Evolutionary conservation across 495 filamentous ascomycete species (phyloP), one percentile per base, ranked within the genome.

Genomic region (Elaphomyces granulatus): DNA sequence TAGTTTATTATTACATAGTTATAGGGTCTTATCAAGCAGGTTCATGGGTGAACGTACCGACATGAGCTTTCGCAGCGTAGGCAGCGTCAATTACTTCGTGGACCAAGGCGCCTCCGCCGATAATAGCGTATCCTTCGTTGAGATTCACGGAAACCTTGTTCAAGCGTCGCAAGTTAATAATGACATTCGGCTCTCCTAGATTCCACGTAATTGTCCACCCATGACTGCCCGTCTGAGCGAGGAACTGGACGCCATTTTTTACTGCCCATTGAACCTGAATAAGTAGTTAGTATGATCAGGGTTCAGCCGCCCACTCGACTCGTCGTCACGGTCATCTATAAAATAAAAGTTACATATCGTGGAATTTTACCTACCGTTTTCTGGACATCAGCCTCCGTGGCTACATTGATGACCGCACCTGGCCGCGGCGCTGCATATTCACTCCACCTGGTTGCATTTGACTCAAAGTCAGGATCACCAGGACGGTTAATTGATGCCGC

Each of bases 121-220:
- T 26, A 8, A 40, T 56, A 8, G 35, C 56, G 23, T 36, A 19
- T 1, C 50, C 51, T 31, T 47, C 50, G 15, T 47, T 32, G 3
- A 20, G 15, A 30, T 47, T 53, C 37, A 60, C 55, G 3, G 38
- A 42, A 15, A 58, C 31, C n/a, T 32, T 12, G 2, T 47, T 38
- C 0, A 60, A 38, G 10, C 23, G 35, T 19, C 40, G 17, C 12
- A 60, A 14, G 20, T 58, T 49, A 40, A 60, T 56, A 15, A 53
- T 15, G 10, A 58, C 26, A 8, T 50, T 52, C 0, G 20, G 33
- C 0, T 34, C 2, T 4, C 36, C 41, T 3, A 56, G 40, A 10
- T 42, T 38, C 32, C 54, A 57, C 3, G 55, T 54, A 3, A 10
- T 45, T 9, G 49, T 37, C 55, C 54, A 59, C 9, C 54, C 55